Evolutionary conservation across 1,284 basidiomycete species (phyloP).

Genomic region (Malassezia restricta): DNA sequence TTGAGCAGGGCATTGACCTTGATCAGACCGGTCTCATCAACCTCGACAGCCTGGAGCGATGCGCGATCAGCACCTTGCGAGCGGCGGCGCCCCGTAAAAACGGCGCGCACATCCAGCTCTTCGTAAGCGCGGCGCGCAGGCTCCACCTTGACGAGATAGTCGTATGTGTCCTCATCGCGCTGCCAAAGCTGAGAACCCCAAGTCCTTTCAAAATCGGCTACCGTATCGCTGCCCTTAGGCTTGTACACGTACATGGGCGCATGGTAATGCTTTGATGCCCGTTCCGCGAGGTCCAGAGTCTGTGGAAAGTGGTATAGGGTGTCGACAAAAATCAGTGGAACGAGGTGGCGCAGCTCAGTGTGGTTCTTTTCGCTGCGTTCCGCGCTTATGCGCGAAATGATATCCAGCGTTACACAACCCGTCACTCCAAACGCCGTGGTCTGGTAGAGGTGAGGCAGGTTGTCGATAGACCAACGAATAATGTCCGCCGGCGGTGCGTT

Average conservation of each 20-base stretch:
- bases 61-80: conserved; percentile 83
- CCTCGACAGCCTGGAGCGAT: conserved; percentile 69
- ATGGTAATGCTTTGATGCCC: conserved; percentile 64
- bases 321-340: conserved; percentile 52
- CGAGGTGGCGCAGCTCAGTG: conserved; percentile 27
- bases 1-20: conserved; percentile 89
- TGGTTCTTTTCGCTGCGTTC: conserved; percentile 24
- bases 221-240: conserved; percentile 61
- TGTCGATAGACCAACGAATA: conserved; percentile 43
- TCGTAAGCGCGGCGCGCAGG: conserved; percentile 79
- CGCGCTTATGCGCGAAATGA: conserved; percentile 34
- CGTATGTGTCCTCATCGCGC: conserved; percentile 73
- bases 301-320: conserved; percentile 92
- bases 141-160: conserved; percentile 90
- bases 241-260: conserved; percentile 65
- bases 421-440: conserved; percentile 45
- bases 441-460: conserved; percentile 43
- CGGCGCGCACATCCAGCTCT: conserved; percentile 65
- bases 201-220: conserved; percentile 65
- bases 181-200: conserved; percentile 80
- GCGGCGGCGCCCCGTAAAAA: conserved; percentile 84
- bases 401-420: conserved; percentile 44
- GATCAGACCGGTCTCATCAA: conserved; percentile 78
- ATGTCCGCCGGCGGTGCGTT: conserved; percentile 38
- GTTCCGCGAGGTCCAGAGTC: conserved; percentile 73